phyloP scores from a whole-genome alignment of 371 early-diverging fungal genomes.

The Zopfochytrium polystomum region DNA sequence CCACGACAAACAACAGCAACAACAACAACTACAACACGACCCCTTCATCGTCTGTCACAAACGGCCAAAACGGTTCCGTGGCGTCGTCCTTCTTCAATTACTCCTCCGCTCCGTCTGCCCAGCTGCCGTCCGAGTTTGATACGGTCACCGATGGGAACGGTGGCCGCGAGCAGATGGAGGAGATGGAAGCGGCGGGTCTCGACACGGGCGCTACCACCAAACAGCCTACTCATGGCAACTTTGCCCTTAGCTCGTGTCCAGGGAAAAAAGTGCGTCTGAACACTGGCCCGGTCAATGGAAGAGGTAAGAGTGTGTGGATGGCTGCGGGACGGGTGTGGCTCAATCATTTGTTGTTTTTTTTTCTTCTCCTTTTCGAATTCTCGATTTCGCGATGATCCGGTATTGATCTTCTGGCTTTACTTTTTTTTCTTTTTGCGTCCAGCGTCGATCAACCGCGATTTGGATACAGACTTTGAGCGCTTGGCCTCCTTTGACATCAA shows the following conservation, averaged over 20 bases:
- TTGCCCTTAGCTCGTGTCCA: constrained; percentile 74
- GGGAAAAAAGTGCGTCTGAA: constrained; percentile 78
- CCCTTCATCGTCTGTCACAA: not conserved
- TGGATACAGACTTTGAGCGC: constrained; percentile 67
- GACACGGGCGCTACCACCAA: not conserved
- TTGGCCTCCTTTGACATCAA: constrained; percentile 60
- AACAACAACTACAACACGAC: not conserved
- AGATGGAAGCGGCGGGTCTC: not conserved
- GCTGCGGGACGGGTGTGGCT: too few species aligned
- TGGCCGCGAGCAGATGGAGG: not conserved
- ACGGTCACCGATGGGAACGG: not conserved
- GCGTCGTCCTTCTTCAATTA: not conserved
- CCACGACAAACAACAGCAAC: not conserved
- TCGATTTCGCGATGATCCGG: not conserved
- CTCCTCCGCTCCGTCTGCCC: not conserved
- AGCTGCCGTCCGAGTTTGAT: not conserved
- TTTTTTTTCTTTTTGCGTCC: constrained; percentile 2
- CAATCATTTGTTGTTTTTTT: not conserved
- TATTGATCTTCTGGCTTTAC: not conserved
- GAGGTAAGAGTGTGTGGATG: constrained; percentile 34
- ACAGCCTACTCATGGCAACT: constrained; percentile 44
- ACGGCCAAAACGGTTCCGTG: not conserved
- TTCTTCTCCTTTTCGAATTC: constrained; percentile 7
- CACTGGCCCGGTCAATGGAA: constrained; percentile 68
- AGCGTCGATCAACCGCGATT: constrained; percentile 69